Evolutionary conservation across 208 protist species (phyloP).

Genomic region (Balamuthia mandrillaris): DNA sequence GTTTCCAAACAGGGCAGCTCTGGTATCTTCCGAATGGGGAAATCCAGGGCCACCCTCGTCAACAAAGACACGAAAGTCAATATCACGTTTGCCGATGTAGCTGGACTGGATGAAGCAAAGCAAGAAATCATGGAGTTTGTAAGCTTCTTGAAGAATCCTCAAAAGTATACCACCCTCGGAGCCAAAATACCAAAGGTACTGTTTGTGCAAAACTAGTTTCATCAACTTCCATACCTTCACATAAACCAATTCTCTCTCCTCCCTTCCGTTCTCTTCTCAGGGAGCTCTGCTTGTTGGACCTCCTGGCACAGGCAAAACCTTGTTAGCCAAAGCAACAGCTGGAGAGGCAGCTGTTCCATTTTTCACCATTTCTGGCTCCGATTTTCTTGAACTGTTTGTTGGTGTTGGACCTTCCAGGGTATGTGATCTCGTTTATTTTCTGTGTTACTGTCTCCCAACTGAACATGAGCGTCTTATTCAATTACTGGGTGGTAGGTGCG

Average conservation of each 20-base stretch:
- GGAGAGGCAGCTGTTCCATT: constrained; percentile 83
- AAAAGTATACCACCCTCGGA: constrained; percentile 91
- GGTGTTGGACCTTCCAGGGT: constrained; percentile 75
- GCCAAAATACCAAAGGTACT: constrained; percentile 91
- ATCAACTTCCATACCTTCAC: no score
- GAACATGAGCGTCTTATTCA: no score
- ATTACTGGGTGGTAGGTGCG: no score
- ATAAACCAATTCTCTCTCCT: no score
- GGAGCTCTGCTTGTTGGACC: constrained; percentile 92
- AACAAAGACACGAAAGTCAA: constrained; percentile 58
- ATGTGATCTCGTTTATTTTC: no score
- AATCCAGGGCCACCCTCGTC: constrained; percentile 45
- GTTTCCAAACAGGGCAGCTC: not conserved
- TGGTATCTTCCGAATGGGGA: constrained; percentile 60
- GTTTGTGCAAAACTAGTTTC: no score
- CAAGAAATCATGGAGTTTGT: constrained; percentile 97
- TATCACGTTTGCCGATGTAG: constrained; percentile 86
- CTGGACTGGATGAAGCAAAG: constrained; percentile 94
- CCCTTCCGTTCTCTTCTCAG: no score
- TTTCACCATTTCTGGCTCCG: constrained; percentile 69
- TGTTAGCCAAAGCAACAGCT: constrained; percentile 93
- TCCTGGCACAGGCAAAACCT: constrained; percentile 96
- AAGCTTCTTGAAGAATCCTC: constrained; percentile 93
- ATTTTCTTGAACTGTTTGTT: constrained; percentile 80
- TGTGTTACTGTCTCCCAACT: no score